Percentiles rank a stretch among this genome's conserved stretches.
Evolutionary conservation across 352 stramenopile species (phyloP).

Genomic region (Phytophthora megakarya): DNA sequence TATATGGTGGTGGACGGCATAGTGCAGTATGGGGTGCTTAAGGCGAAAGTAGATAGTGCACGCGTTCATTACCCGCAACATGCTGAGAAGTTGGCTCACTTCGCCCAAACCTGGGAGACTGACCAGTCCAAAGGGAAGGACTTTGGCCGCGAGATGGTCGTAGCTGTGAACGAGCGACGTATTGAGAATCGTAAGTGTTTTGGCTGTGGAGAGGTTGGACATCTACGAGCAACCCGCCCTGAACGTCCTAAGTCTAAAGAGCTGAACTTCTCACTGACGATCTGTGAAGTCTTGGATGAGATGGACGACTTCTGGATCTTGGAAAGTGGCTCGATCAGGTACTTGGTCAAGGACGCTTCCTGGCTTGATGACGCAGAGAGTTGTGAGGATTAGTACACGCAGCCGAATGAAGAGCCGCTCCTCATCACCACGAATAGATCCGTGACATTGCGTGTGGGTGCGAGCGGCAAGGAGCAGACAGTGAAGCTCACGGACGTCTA

Average conservation of each 20-base stretch:
- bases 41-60: not conserved
- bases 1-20: not conserved
- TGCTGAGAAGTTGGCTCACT: not conserved
- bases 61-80: not conserved
- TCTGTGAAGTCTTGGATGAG: not conserved
- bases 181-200: not conserved
- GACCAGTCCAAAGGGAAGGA: not conserved
- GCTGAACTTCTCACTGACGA: not conserved
- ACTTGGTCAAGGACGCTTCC: not conserved
- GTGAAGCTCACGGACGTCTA: not conserved
- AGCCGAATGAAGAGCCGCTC: not conserved
- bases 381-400: not conserved
- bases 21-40: not conserved
- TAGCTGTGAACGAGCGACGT: not conserved
- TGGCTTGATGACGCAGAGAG: not conserved
- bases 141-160: not conserved
- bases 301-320: not conserved
- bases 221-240: not conserved
- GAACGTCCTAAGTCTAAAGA: not conserved
- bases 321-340: not conserved
- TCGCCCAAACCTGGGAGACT: not conserved
- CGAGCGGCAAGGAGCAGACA: not conserved
- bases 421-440: not conserved
- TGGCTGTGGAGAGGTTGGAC: not conserved
- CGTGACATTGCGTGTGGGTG: not conserved